Percentiles rank a stretch among this genome's conserved stretches.
Conservation (phyloP, 2,329 filamentous ascomycete genomes). For the Endoconidiophora polonica region DNA sequence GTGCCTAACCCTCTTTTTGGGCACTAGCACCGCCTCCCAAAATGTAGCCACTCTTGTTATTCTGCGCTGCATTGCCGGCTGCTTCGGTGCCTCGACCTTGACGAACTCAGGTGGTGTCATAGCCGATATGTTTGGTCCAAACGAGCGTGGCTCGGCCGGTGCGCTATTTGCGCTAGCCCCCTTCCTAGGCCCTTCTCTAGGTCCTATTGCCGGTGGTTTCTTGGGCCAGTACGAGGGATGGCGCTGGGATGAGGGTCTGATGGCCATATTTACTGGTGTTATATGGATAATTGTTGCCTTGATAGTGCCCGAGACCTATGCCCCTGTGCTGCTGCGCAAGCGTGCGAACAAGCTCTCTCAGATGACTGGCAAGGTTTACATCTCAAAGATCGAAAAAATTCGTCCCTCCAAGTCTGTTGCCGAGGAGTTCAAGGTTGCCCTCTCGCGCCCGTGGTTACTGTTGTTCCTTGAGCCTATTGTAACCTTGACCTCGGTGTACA, state of each 20-base stretch:
- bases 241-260: slow-evolving; percentile 48
- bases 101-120: slow-evolving; percentile 47
- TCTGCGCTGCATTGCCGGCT: slow-evolving; percentile 51
- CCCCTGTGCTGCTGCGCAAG: slow-evolving; percentile 36
- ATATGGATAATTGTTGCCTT: slow-evolving; percentile 37
- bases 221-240: slow-evolving; percentile 42
- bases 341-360: slow-evolving; percentile 34
- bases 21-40: slow-evolving; percentile 37
- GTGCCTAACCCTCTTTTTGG: slow-evolving; percentile 43
- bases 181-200: slow-evolving; percentile 43
- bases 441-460: slow-evolving; percentile 47
- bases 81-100: slow-evolving; percentile 44
- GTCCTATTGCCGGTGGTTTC: slow-evolving; percentile 48
- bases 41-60: slow-evolving; percentile 44
- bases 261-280: slow-evolving; percentile 42
- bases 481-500: slow-evolving; percentile 44
- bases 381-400: slow-evolving; percentile 29
- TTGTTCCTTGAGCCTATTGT: slow-evolving; percentile 53
- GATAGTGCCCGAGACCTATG: slow-evolving; percentile 42
- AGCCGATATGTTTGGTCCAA: slow-evolving; percentile 43
- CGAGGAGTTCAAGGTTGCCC: slow-evolving; percentile 35
- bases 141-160: slow-evolving; percentile 39
- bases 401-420: slow-evolving; percentile 26
- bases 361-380: slow-evolving; percentile 38
- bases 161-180: slow-evolving; percentile 45